These are phyloP conservation scores for Moniliophthora roreri DNA, from an alignment of 1,284 basidiomycete species.

Conservation along the genomic window DNA sequence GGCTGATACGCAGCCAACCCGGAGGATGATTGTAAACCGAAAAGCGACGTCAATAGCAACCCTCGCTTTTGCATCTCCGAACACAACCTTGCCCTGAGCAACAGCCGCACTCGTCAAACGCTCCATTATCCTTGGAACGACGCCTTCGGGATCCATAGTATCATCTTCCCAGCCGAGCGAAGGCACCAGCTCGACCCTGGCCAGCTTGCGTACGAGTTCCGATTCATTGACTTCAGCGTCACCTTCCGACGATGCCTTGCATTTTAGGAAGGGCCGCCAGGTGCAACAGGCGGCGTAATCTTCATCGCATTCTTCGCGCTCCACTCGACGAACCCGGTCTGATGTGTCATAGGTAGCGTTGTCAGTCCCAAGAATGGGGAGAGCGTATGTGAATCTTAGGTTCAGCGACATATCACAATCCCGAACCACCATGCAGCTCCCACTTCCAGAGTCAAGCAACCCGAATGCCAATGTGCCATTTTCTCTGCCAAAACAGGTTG, in stretches of 20 bases:
- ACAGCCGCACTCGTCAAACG: slow-evolving; percentile 2
- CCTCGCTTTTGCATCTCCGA: neutral
- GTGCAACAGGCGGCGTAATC: slow-evolving; percentile 24
- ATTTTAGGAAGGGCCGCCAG: neutral
- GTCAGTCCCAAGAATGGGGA: slow-evolving; percentile 41
- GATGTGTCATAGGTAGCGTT: slow-evolving; percentile 45
- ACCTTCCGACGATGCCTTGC: neutral
- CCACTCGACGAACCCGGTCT: slow-evolving; percentile 49
- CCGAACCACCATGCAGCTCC: too few relatives aligned
- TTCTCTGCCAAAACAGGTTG: too few relatives aligned
- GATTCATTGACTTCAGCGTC: neutral
- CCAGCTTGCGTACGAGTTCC: neutral
- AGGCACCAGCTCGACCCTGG: slow-evolving; percentile 6
- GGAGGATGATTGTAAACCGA: slow-evolving; percentile 2
- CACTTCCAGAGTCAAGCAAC: neutral
- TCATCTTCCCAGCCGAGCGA: slow-evolving; percentile 6
- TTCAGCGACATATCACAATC: too few relatives aligned
- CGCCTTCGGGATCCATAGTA: neutral
- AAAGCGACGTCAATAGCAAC: slow-evolving; percentile 8
- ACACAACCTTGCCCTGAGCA: neutral
- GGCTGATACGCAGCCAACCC: slow-evolving; percentile 11
- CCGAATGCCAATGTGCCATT: slow-evolving; percentile 15
- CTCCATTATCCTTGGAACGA: slow-evolving; percentile 1
- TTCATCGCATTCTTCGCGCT: slow-evolving; percentile 48
- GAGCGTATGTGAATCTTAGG: neutral